Percentiles rank a stretch among this genome's conserved stretches.
Evolutionary conservation across 2,329 filamentous ascomycete species (phyloP).

Genomic region (Amesomyces nigricolor): DNA sequence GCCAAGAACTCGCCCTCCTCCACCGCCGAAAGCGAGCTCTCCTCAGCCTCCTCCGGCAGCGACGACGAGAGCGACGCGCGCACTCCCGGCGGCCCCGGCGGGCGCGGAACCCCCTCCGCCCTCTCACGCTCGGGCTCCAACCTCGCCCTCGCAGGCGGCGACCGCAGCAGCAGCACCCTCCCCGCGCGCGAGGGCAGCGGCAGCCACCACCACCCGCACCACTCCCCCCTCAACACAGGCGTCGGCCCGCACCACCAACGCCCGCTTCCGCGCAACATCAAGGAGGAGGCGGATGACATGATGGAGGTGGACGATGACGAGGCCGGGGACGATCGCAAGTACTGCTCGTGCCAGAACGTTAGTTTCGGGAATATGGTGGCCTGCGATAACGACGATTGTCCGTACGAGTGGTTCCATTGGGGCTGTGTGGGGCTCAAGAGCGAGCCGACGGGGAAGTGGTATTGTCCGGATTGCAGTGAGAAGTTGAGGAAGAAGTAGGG

Average conservation of each 20-base stretch:
- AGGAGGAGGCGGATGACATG: slow-evolving; percentile 45
- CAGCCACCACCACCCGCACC: neutral
- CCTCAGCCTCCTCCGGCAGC: slow-evolving; percentile 54
- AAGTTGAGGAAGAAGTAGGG: slow-evolving; percentile 42
- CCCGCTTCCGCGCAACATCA: neutral
- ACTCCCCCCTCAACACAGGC: neutral
- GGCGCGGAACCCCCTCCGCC: slow-evolving; percentile 35
- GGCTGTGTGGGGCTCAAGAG: slow-evolving; percentile 63
- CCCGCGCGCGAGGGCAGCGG: slow-evolving; percentile 26
- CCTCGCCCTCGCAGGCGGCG: slow-evolving; percentile 16
- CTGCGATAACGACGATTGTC: slow-evolving; percentile 77
- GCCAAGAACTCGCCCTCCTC: slow-evolving; percentile 58
- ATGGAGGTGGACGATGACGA: slow-evolving; percentile 60
- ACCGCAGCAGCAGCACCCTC: slow-evolving; percentile 8
- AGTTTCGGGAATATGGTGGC: slow-evolving; percentile 86
- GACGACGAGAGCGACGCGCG: slow-evolving; percentile 46
- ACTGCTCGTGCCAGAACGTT: slow-evolving; percentile 77
- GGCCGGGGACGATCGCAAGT: slow-evolving; percentile 71
- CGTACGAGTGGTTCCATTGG: slow-evolving; percentile 87
- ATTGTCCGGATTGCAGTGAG: slow-evolving; percentile 57
- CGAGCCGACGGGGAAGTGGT: slow-evolving; percentile 63
- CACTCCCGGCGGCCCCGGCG: slow-evolving; percentile 24
- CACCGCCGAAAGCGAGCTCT: slow-evolving; percentile 59
- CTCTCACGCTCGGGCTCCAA: slow-evolving; percentile 23
- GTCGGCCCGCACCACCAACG: neutral